Evolutionary conservation across 2,329 filamentous ascomycete species (phyloP), one percentile per base, ranked within the genome.

Genomic region (Celoporthe dispersa): DNA sequence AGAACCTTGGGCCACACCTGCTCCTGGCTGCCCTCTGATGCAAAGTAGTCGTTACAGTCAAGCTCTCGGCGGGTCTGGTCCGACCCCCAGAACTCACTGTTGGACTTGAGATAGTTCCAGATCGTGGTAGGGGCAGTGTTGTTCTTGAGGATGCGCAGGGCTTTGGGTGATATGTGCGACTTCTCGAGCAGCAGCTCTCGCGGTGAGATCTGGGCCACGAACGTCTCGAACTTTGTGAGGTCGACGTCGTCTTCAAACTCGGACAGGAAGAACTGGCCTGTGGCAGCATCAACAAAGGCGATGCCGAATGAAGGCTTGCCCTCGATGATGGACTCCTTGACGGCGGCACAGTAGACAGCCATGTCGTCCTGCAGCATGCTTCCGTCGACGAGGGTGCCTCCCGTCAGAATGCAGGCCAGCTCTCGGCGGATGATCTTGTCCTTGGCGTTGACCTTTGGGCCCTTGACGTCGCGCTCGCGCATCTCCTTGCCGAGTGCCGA

Each of bases 301-400:
- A 99, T 90, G 11, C 96, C 96, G 78, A 99, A 99, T 0, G 90
- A 89, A 6, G 96, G 94, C 37, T 90, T 84, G 67, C 90, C 92
- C 72, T 96, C 89, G 1, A 89, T 83, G 14, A 92, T 84, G 0
- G 88, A 88, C 78, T 95, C 92, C 79, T 99, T 99, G 81, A 99
- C 96, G 1, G 96, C 92, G 67, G 96, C 94, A 78, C 96, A 99
- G 80, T 94, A 98, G 0, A 94, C 97, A 1, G 96, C 93, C 91
- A 97, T 97, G 79, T 99, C 96, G 77, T 97, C 94, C 79, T 98
- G 95, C 55, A 99, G 88, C 96, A 99, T 99, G 74, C 93, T 91
- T 22, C 94, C 94, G 71, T 99, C 96, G 5, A 99, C 95, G 1
- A 99, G 87, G 0, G 96, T 99, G 41, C 96, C 96, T 8, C 91